These are phyloP conservation scores for Cutaneotrichosporon curvatum DNA, from an alignment of 1,284 basidiomycete genomes.

Conservation along the genomic window DNA sequence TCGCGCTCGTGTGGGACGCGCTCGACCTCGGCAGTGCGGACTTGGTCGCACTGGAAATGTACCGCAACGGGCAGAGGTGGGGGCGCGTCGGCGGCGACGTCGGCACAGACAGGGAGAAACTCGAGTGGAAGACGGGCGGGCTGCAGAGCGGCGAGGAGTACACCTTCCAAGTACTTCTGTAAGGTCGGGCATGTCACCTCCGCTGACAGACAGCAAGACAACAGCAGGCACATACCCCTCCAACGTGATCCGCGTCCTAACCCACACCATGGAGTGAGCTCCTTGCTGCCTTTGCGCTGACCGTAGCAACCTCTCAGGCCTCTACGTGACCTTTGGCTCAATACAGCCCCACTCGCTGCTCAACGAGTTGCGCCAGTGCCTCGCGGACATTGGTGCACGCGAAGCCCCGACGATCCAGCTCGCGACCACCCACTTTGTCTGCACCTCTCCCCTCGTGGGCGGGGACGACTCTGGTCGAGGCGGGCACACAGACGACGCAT, in stretches of 20 bases:
- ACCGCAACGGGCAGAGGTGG: conserved; percentile 78
- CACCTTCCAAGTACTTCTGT: conserved; percentile 82
- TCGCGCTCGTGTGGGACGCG: conserved; percentile 82
- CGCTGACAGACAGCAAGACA: conserved; percentile 50
- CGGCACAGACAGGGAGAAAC: conserved; percentile 32
- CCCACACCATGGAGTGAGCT: conserved; percentile 68
- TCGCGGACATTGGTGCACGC: conserved; percentile 74
- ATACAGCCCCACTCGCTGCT: conserved; percentile 67
- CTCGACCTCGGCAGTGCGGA: conserved; percentile 78
- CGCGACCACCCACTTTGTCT: conserved; percentile 93
- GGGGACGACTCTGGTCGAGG: conserved; percentile 51
- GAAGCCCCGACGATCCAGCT: conserved; percentile 91
- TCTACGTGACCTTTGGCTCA: conserved; percentile 84
- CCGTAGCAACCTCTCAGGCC: conserved; percentile 74
- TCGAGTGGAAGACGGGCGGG: conserved; percentile 67
- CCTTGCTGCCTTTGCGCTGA: not conserved
- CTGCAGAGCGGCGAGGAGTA: conserved; percentile 82
- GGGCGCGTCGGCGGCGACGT: conserved; percentile 48
- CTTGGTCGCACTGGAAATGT: conserved; percentile 79
- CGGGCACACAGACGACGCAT: conserved; percentile 58
- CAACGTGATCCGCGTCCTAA: conserved; percentile 69
- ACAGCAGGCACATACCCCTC: conserved; percentile 82
- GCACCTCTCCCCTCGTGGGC: conserved; percentile 65
- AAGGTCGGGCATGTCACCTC: conserved; percentile 24
- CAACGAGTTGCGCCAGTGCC: conserved; percentile 66